A percentile compares a stretch with the other conserved stretches of the same genome.
Evolutionary conservation across 1,139 yeast genomes (phyloP).

Genomic region (Suhomyces kunorum): DNA sequence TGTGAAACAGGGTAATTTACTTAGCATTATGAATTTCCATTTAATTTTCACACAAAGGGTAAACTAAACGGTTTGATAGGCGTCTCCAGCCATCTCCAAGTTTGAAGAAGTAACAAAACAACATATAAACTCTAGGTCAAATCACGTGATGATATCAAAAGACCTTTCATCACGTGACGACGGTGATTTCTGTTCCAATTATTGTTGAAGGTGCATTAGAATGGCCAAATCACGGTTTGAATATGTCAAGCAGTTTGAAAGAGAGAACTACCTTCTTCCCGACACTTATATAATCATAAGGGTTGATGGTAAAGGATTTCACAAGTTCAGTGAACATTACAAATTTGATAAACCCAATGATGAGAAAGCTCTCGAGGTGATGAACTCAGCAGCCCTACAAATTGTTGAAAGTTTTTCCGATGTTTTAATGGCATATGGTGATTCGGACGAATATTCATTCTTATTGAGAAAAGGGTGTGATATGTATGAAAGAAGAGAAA

Average conservation of each 20-base stretch:
- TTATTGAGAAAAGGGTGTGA: slow-evolving; percentile 61
- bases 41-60: no score
- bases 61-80: no score
- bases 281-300: slow-evolving; percentile 81
- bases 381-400: slow-evolving; percentile 77
- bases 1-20: no score
- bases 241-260: slow-evolving; percentile 81
- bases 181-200: no score
- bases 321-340: slow-evolving; percentile 73
- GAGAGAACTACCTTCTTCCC: slow-evolving; percentile 70
- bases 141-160: no score
- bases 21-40: no score
- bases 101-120: no score
- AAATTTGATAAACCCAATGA: slow-evolving; percentile 88
- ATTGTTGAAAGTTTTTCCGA: slow-evolving; percentile 70
- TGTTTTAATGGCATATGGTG: slow-evolving; percentile 83
- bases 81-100: no score
- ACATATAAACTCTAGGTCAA: background rate
- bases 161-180: no score
- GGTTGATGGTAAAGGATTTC: slow-evolving; percentile 94
- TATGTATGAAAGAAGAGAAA: slow-evolving; percentile 77
- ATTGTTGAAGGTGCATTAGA: background rate
- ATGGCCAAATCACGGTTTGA: slow-evolving; percentile 42
- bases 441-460: slow-evolving; percentile 92
- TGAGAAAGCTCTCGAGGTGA: slow-evolving; percentile 65